Evolutionary conservation across 257 asterid genomes (phyloP).

Genomic region (Solanum appendiculatum): DNA sequence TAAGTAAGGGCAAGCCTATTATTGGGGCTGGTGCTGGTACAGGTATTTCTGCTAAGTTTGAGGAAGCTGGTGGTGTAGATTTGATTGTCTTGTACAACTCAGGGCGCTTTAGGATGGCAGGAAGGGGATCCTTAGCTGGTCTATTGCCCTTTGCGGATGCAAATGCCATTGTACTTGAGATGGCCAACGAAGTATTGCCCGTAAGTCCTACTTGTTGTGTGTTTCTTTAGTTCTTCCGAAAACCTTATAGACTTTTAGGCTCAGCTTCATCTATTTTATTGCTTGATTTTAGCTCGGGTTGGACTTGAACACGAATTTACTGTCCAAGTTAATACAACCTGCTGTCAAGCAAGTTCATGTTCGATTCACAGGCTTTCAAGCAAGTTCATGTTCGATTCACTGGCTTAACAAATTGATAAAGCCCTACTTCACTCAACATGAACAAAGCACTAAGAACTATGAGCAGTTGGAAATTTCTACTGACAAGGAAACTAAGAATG

Average conservation of each 20-base stretch:
- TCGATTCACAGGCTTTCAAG: background rate
- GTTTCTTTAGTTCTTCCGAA: background rate
- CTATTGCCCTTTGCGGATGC: conserved; percentile 97
- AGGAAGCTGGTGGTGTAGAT: conserved; percentile 97
- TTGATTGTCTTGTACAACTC: conserved; percentile 86
- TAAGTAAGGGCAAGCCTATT: conserved; percentile 65
- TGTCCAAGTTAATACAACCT: background rate
- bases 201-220: conserved; percentile 34
- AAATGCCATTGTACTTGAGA: conserved; percentile 84
- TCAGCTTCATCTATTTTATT: background rate
- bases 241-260: background rate
- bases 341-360: background rate
- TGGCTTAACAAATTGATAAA: background rate
- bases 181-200: conserved; percentile 96
- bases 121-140: conserved; percentile 98
- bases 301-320: background rate
- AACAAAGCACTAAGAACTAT: background rate
- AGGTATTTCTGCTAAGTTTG: conserved; percentile 97
- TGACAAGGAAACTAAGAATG: background rate
- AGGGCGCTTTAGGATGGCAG: conserved; percentile 98
- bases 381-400: background rate
- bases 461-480: background rate
- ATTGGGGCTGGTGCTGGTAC: conserved; percentile 99
- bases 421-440: background rate
- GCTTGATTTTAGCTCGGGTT: background rate